Evolutionary conservation across 495 filamentous ascomycete genomes (phyloP).

Genomic region (Jackrogersella multiformis): DNA sequence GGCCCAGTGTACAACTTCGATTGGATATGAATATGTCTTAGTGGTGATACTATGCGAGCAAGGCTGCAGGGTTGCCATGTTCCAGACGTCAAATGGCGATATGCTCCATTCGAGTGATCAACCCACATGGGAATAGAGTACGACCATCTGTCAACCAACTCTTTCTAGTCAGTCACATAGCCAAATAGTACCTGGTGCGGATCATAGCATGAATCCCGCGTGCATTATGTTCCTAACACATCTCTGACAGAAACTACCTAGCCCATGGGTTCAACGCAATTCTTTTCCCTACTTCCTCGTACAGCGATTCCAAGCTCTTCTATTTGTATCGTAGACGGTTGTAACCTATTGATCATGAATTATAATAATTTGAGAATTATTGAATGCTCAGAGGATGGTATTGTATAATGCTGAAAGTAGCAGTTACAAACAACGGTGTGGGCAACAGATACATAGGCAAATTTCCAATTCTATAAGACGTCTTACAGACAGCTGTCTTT

Average conservation of each 20-base stretch:
- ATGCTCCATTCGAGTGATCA: not conserved
- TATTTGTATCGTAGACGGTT: not conserved
- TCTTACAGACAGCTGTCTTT: slow-evolving; percentile 42
- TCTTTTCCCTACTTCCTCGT: not conserved
- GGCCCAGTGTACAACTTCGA: not conserved
- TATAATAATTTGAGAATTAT: not conserved
- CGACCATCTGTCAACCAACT: not conserved
- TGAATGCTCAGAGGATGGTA: not conserved
- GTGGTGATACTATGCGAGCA: not conserved
- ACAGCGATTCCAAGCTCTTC: not conserved
- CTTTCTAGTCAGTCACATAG: not conserved
- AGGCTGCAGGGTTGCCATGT: no score
- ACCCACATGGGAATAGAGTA: not conserved
- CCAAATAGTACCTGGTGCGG: no score
- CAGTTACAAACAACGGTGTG: not conserved
- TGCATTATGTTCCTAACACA: no score
- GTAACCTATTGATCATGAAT: not conserved
- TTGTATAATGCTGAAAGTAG: not conserved
- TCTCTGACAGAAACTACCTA: not conserved
- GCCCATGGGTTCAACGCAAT: not conserved
- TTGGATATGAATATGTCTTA: not conserved
- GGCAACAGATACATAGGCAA: slow-evolving; percentile 3
- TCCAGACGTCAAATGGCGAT: not conserved
- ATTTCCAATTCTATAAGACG: slow-evolving; percentile 12
- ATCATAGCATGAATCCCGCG: no score